Evolutionary conservation across 2,329 filamentous ascomycete genomes (phyloP).

Genomic region (Pseudofabraea citricarpa): DNA sequence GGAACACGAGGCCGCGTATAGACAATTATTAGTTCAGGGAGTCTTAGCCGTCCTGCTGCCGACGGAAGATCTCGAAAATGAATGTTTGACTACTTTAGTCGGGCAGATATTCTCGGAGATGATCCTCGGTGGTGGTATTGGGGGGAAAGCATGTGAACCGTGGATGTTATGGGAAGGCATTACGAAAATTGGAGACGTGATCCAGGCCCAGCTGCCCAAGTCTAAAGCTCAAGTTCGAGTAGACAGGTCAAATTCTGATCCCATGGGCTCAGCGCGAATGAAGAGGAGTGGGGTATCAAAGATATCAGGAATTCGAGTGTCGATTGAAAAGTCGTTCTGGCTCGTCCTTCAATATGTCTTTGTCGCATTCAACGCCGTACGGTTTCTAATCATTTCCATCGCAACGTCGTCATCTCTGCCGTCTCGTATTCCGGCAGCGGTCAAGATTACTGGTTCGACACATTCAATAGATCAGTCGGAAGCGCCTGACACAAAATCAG

Average conservation of each 20-base stretch:
- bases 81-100: conserved; percentile 76
- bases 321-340: conserved; percentile 39
- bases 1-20: conserved; percentile 77
- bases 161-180: conserved; percentile 86
- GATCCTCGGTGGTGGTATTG: conserved; percentile 77
- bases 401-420: conserved; percentile 65
- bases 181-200: conserved; percentile 59
- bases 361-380: conserved; percentile 52
- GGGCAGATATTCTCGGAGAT: conserved; percentile 86
- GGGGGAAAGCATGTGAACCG: conserved; percentile 76
- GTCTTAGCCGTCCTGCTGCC: conserved; percentile 80
- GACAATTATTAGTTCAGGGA: conserved; percentile 81
- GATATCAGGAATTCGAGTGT: conserved; percentile 13
- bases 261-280: conserved; percentile 10
- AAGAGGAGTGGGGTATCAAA: conserved; percentile 13
- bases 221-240: conserved; percentile 24
- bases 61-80: conserved; percentile 87
- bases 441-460: conserved; percentile 17
- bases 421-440: conserved; percentile 36
- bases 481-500: conserved; percentile 9
- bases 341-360: conserved; percentile 45
- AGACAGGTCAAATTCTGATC: conserved; percentile 27
- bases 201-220: conserved; percentile 31
- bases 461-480: conserved; percentile 20
- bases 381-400: conserved; percentile 60